phyloP scores from a whole-genome alignment of 495 filamentous ascomycete genomes.

The Aspergillus carlsbadensis region DNA sequence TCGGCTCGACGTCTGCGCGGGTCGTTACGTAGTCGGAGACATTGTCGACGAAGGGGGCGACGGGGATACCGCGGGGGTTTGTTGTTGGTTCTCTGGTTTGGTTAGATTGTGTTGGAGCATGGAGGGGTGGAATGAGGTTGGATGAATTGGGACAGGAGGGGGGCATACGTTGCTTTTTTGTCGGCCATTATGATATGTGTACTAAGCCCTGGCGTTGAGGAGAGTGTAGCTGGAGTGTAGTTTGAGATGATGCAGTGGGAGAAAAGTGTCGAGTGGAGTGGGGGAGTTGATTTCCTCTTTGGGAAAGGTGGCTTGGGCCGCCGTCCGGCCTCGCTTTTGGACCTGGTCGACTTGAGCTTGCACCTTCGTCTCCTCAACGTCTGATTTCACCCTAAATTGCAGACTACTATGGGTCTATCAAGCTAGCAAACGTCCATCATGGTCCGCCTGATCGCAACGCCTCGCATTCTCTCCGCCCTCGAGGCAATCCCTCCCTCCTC shows the following conservation, averaged over 20 bases:
- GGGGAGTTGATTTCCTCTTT: conserved; percentile 26
- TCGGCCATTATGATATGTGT: conserved; percentile 21
- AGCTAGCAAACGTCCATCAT: conserved; percentile 41
- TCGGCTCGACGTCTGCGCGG: conserved; percentile 82
- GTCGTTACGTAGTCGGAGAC: conserved; percentile 92
- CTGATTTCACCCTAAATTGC: neutral
- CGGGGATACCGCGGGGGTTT: conserved; percentile 92
- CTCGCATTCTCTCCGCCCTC: conserved; percentile 65
- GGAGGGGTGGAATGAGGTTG: neutral
- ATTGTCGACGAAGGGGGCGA: conserved; percentile 93
- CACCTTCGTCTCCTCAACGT: neutral
- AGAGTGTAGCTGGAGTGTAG: conserved; percentile 12
- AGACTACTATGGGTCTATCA: neutral
- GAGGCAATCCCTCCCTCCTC: conserved; percentile 36
- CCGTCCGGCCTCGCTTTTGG: neutral
- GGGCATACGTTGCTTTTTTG: conserved; percentile 15
- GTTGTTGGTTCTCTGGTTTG: conserved; percentile 43
- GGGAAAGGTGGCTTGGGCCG: conserved; percentile 20
- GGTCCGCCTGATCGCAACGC: conserved; percentile 77
- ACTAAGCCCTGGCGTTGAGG: neutral
- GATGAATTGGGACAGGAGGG: neutral
- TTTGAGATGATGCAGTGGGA: conserved; percentile 14
- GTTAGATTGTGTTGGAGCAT: neutral
- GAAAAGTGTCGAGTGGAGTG: conserved; percentile 18
- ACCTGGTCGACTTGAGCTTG: neutral